These are phyloP conservation scores for Xylariales sp. DNA, from an alignment of 2,329 filamentous ascomycete genomes.

Conservation along the genomic window DNA sequence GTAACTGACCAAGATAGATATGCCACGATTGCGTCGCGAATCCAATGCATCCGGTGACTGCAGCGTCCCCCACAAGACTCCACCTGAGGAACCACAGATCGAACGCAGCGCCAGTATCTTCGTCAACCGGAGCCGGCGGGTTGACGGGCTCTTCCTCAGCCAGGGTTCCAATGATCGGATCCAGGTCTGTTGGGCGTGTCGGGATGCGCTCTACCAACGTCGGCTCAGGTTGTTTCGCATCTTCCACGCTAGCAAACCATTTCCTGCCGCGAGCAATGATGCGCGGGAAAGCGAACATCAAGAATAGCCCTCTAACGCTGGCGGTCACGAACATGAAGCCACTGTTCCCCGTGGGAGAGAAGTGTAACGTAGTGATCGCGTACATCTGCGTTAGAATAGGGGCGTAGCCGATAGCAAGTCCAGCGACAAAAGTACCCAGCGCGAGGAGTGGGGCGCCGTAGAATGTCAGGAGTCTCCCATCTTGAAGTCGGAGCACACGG, in stretches of 20 bases:
- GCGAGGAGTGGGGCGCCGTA: conserved; percentile 18
- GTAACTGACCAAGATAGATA: conserved; percentile 20
- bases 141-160: conserved; percentile 15
- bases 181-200: conserved; percentile 16
- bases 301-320: conserved; percentile 17
- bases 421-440: conserved; percentile 18
- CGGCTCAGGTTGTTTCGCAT: conserved; percentile 2
- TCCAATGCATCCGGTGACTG: conserved; percentile 17
- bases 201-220: conserved; percentile 13
- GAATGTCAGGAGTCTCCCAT: conserved; percentile 15
- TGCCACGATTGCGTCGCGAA: conserved; percentile 20
- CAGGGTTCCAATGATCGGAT: conserved; percentile 11
- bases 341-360: conserved; percentile 19
- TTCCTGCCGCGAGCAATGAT: conserved; percentile 18
- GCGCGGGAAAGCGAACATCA: conserved; percentile 23
- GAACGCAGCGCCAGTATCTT: conserved; percentile 17
- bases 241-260: conserved; percentile 12
- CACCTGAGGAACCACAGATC: conserved; percentile 20
- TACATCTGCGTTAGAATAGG: conserved; percentile 22
- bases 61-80: conserved; percentile 19
- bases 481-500: conserved; percentile 14
- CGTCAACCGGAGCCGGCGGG: conserved; percentile 11
- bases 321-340: conserved; percentile 16
- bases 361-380: conserved; percentile 17
- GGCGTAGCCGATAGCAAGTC: conserved; percentile 19